A percentile compares a stretch with the other conserved stretches of the same genome.
These are phyloP conservation scores for Berberis thunbergii DNA, from an alignment of 164 flowering plant genomes.

Conservation along the genomic window DNA sequence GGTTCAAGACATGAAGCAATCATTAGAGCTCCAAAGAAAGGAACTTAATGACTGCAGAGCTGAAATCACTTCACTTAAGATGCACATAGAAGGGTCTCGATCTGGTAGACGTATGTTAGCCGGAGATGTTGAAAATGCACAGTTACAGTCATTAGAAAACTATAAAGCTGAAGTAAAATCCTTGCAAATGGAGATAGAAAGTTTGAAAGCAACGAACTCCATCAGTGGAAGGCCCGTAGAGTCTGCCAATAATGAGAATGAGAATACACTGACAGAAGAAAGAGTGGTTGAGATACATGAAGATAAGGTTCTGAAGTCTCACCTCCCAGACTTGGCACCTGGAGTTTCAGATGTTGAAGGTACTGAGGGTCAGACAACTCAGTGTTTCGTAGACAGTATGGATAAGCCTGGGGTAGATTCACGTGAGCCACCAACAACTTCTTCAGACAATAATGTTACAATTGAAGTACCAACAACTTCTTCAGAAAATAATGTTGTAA, in stretches of 20 bases:
- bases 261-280: slow-evolving; percentile 24
- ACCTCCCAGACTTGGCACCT: slow-evolving; percentile 18
- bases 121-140: slow-evolving; percentile 29
- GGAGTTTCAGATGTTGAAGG: slow-evolving; percentile 19
- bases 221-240: slow-evolving; percentile 18
- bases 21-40: slow-evolving; percentile 61
- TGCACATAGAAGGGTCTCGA: slow-evolving; percentile 74
- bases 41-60: slow-evolving; percentile 85
- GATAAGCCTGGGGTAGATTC: slow-evolving; percentile 21
- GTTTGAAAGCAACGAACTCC: slow-evolving; percentile 22
- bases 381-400: slow-evolving; percentile 12
- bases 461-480: slow-evolving; percentile 17
- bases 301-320: slow-evolving; percentile 28
- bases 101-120: slow-evolving; percentile 28
- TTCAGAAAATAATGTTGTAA: slow-evolving; percentile 22
- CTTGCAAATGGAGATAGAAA: slow-evolving; percentile 53
- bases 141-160: slow-evolving; percentile 32
- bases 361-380: slow-evolving; percentile 12
- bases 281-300: slow-evolving; percentile 53
- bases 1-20: slow-evolving; percentile 67
- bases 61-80: slow-evolving; percentile 84
- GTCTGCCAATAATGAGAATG: slow-evolving; percentile 21
- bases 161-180: slow-evolving; percentile 47
- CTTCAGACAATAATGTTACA: slow-evolving; percentile 19
- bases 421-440: slow-evolving; percentile 15